These are phyloP conservation scores for Leucosporidium scottii DNA, from an alignment of 768 basidiomycete genomes.

Conservation along the genomic window DNA sequence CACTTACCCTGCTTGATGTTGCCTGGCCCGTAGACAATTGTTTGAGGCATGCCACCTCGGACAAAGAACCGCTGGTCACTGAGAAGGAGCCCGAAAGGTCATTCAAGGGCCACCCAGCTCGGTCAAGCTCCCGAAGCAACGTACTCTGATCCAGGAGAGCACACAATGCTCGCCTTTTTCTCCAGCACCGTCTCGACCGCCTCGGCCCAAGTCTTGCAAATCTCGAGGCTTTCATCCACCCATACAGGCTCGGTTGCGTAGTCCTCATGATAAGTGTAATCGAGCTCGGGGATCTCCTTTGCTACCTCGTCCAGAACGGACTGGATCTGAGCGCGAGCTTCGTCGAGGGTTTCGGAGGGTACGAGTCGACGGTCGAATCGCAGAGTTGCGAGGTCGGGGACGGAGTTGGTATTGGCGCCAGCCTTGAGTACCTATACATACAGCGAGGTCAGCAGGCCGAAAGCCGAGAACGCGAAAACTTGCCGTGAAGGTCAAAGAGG, in stretches of 20 bases:
- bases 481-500: slow-evolving; percentile 12
- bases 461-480: background rate
- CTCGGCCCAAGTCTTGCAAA: slow-evolving; percentile 2
- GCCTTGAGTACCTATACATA: slow-evolving; percentile 14
- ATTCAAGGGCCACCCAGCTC: background rate
- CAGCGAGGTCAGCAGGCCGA: background rate
- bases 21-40: slow-evolving; percentile 16
- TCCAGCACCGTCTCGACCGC: slow-evolving; percentile 10
- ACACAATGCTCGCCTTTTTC: slow-evolving; percentile 15
- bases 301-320: slow-evolving; percentile 6
- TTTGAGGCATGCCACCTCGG: slow-evolving; percentile 11
- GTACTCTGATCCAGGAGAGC: slow-evolving; percentile 11
- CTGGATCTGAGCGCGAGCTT: slow-evolving; percentile 12
- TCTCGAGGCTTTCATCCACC: slow-evolving; percentile 18
- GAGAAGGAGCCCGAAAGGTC: background rate
- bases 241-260: slow-evolving; percentile 25
- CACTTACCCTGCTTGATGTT: background rate
- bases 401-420: slow-evolving; percentile 18
- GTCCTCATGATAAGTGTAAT: slow-evolving; percentile 1
- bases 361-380: slow-evolving; percentile 25
- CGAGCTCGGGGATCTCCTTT: slow-evolving; percentile 1
- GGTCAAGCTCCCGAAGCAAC: background rate
- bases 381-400: slow-evolving; percentile 21
- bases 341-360: slow-evolving; percentile 21
- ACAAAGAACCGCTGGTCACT: slow-evolving; percentile 16